Percentiles rank a stretch among this genome's conserved stretches.
These are phyloP conservation scores for Daldinia eschscholtzii DNA, from an alignment of 2,329 filamentous ascomycete species.

Conservation along the genomic window DNA sequence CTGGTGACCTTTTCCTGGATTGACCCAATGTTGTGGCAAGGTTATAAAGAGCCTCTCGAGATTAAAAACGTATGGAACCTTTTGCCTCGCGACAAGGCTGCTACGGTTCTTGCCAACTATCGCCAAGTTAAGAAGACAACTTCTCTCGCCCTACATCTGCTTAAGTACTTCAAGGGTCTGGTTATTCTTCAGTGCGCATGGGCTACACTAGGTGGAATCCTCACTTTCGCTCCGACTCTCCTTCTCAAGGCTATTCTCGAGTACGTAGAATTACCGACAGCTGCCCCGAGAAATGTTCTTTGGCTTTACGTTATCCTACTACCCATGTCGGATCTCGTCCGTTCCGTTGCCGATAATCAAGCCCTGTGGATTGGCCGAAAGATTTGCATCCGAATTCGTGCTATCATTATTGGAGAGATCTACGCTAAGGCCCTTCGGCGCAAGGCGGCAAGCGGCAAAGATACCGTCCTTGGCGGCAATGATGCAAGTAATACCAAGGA, in stretches of 20 bases:
- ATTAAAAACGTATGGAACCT: slow-evolving; percentile 93
- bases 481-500: slow-evolving; percentile 56
- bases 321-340: slow-evolving; percentile 83
- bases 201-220: slow-evolving; percentile 82
- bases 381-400: slow-evolving; percentile 91
- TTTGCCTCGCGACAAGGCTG: slow-evolving; percentile 87
- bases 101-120: slow-evolving; percentile 82
- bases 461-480: slow-evolving; percentile 77
- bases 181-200: slow-evolving; percentile 83
- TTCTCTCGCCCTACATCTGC: slow-evolving; percentile 81
- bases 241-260: slow-evolving; percentile 91
- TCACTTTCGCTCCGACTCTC: slow-evolving; percentile 92
- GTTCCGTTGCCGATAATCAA: slow-evolving; percentile 86
- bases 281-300: slow-evolving; percentile 84
- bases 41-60: slow-evolving; percentile 86
- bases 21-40: slow-evolving; percentile 87
- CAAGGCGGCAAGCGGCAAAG: slow-evolving; percentile 83
- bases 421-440: slow-evolving; percentile 95
- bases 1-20: slow-evolving; percentile 91
- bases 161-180: slow-evolving; percentile 84
- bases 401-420: slow-evolving; percentile 96
- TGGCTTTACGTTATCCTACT: slow-evolving; percentile 97
- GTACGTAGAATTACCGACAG: slow-evolving; percentile 87
- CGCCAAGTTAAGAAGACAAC: slow-evolving; percentile 86
- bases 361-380: slow-evolving; percentile 94